Evolutionary conservation across 2,329 filamentous ascomycete genomes (phyloP).

Genomic region (Pezicula radicicola): DNA sequence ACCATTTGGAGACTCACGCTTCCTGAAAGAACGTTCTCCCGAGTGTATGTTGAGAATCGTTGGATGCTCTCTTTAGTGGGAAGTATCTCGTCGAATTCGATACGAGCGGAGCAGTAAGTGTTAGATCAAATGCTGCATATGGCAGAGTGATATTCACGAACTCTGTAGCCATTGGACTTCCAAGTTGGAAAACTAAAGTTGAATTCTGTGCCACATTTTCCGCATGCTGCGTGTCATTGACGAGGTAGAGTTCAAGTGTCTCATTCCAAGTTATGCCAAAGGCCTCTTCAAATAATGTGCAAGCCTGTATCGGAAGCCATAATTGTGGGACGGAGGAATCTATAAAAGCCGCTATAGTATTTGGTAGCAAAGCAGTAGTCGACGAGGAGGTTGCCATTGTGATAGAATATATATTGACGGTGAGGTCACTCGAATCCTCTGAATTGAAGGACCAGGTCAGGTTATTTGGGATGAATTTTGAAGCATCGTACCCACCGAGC

Average conservation of each 20-base stretch:
- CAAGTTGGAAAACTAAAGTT: conserved; percentile 30
- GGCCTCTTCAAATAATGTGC: conserved; percentile 31
- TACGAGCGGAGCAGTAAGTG: conserved; percentile 29
- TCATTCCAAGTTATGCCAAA: conserved; percentile 33
- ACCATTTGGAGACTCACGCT: conserved; percentile 14
- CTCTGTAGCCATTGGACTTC: conserved; percentile 22
- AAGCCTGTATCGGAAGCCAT: conserved; percentile 33
- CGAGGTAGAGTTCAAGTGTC: conserved; percentile 28
- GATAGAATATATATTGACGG: conserved; percentile 33
- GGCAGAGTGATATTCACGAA: conserved; percentile 30
- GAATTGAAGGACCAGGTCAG: conserved; percentile 35
- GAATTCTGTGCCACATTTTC: conserved; percentile 24
- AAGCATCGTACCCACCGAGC: conserved; percentile 38
- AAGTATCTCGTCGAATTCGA: conserved; percentile 29
- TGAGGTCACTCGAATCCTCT: conserved; percentile 32
- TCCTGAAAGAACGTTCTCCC: conserved; percentile 37
- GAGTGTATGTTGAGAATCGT: conserved; percentile 32
- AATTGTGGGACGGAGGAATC: conserved; percentile 37
- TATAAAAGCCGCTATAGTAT: conserved; percentile 27
- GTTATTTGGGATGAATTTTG: conserved; percentile 34
- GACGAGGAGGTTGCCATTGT: conserved; percentile 20
- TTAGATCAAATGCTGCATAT: conserved; percentile 33
- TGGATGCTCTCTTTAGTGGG: conserved; percentile 29
- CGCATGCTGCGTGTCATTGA: conserved; percentile 20
- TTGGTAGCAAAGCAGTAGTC: conserved; percentile 14